phyloP scores from a whole-genome alignment of 2,329 filamentous ascomycete species.

The Xylaria sp. region DNA sequence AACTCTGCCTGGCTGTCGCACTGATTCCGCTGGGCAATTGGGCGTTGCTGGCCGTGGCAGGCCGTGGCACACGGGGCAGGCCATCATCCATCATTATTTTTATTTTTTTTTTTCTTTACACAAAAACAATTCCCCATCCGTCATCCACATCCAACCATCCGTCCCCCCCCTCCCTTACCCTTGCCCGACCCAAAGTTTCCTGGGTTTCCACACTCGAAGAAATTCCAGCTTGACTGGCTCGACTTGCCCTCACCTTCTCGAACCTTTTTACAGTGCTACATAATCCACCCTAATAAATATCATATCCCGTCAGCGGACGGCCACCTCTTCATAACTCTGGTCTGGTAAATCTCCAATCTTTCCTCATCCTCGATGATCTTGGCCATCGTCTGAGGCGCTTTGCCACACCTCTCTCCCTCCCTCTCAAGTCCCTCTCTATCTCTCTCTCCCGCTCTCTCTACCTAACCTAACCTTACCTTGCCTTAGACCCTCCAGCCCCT shows the following conservation, averaged over 20 bases:
- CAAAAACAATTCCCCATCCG: background rate
- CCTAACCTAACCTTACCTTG: background rate
- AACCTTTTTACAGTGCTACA: background rate
- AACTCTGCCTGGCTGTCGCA: background rate
- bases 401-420: slow-evolving; percentile 6
- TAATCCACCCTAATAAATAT: background rate
- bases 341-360: slow-evolving; percentile 18
- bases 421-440: background rate
- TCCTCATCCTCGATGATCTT: slow-evolving; percentile 17
- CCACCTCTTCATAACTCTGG: slow-evolving; percentile 5
- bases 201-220: background rate
- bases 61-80: background rate
- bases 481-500: slow-evolving; percentile 12
- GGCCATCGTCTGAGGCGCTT: slow-evolving; percentile 12
- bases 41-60: too few relatives aligned
- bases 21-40: background rate
- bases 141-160: background rate
- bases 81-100: background rate
- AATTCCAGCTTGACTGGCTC: background rate
- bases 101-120: background rate
- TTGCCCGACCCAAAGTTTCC: background rate
- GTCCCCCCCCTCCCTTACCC: background rate
- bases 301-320: background rate
- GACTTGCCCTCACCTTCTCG: background rate
- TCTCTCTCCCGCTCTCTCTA: background rate